Base-by-base conservation (phyloP, 192 early-diverging fungal species). In the Coemansia sp. region DNA sequence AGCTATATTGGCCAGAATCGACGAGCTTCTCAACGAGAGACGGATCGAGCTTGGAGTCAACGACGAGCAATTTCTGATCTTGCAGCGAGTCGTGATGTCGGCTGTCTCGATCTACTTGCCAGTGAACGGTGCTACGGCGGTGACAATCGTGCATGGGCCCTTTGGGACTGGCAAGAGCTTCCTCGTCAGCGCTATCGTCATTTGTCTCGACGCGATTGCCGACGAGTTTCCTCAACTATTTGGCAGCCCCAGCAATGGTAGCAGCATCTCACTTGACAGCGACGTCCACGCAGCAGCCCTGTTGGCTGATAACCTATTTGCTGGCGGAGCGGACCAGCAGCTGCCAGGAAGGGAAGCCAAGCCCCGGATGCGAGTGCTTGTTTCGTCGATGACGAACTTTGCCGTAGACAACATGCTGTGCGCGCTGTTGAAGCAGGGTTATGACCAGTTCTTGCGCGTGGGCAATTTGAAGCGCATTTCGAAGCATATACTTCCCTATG, bases 141-240 rank as follows among this genome's bases (percentile, higher is more conserved):
- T 77, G 19, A 81, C 72, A 9, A 68, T 81, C 11, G 65, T 85
- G 3, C 83, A 85, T 24, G 83, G 83, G 3, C 83, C 83, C 31
- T 91, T 90, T 73, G 91, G 91, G 4, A 89, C 91, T 0, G 91
- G 91, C n/a, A 92, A 92, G 72, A 91, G 89, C 71, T 90, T 84
- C 62, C 76, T 92, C 7, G 81, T 89, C 19, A 87, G 86, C 5
- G 89, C 88, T 2, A 61, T 90, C 40, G 82, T 88, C 40, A 75
- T 89, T 0, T 89, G 89, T 20, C 67, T 89, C 12, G 82, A 88
- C 49, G 72, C 62, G 1, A 77, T 92, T 22, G 74, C 86, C 9
- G 70, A 67, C 36, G 83, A 85, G 61, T 68, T 81, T 15, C 64
- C 77, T 24, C 46, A 60, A 1, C 35, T 83, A 41, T 77, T 83